phyloP scores from a whole-genome alignment of 768 basidiomycete species.

The Lactarius quietus region DNA sequence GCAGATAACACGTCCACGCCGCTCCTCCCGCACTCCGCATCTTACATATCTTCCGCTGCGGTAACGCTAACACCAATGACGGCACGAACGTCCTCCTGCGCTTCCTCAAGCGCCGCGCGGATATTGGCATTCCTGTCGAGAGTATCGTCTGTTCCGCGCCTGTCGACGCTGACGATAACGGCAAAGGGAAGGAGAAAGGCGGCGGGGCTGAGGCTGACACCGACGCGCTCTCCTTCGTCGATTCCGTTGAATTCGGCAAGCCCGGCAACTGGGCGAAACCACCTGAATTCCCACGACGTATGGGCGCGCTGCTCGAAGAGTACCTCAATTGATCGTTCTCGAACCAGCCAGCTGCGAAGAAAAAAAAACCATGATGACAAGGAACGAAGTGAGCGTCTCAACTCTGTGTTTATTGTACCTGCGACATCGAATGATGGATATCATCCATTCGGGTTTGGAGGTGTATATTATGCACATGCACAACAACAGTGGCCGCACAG shows the following conservation, averaged over 20 bases:
- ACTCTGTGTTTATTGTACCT: background rate
- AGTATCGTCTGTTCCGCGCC: slow-evolving; percentile 11
- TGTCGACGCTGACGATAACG: background rate
- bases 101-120: slow-evolving; percentile 8
- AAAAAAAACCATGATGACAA: background rate
- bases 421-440: background rate
- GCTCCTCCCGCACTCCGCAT: background rate
- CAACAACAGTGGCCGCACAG: background rate
- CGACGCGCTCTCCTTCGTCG: slow-evolving; percentile 1
- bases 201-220: background rate
- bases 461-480: background rate
- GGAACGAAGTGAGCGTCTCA: background rate
- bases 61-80: background rate
- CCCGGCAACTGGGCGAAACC: slow-evolving; percentile 1
- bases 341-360: too few relatives aligned
- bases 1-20: background rate
- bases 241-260: background rate
- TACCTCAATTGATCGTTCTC: slow-evolving; percentile 15
- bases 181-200: background rate
- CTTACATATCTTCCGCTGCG: slow-evolving; percentile 8
- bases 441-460: background rate
- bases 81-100: background rate
- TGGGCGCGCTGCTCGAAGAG: slow-evolving; percentile 17
- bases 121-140: slow-evolving; percentile 8
- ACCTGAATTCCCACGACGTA: slow-evolving; percentile 8